Evolutionary conservation across 179 eudicot species (phyloP), one percentile per base, ranked within the genome.

Genomic region (Corrigiola litoralis): DNA sequence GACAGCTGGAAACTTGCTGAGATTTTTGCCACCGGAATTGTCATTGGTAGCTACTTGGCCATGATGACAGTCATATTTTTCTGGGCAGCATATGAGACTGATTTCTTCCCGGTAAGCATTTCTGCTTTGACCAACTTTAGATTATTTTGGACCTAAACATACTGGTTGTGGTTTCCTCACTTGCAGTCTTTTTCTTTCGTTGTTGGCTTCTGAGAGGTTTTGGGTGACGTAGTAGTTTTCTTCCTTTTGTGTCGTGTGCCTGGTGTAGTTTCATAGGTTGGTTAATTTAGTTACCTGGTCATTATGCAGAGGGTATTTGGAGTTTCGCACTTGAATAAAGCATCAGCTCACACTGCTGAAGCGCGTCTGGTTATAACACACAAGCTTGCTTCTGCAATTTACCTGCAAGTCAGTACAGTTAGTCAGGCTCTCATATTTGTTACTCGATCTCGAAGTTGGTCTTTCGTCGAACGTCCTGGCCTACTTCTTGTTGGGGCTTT

Each of bases 361-460:
- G 85, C 61, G 20, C 58, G 36, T 27, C 38, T 32, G 38, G 68
- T 66, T 42, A 70, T 66, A 33, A 66, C 75, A 13, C 79, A 75
- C 75, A 90, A 88, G 84, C 92, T 90, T 49, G 97, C 94, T 28
- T 86, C 97, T 48, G 97, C 97, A 8, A 68, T 88, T 58, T 91
- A 91, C 60, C 97, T 91, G 71, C 97, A 91, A 86, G 97, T 91
- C 72, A 91, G 97, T 85, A 91, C 85, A 18, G 73, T 91, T 55
- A 91, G 97, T 67, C 97, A 91, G 78, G 97, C 97, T 25, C 90
- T 91, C 69, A 91, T 91, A 41, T 91, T 91, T 58, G 96, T 91
- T 7, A 91, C 97, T 29, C 79, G 97, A 61, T 91, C 97, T 49
- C 80, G 97, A 68, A 91, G 90, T 69, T 91, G 90, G 89, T 91